A percentile compares a stretch with the other conserved stretches of the same genome.
Evolutionary conservation across 2,329 filamentous ascomycete species (phyloP).

Genomic region (Aspergillus eucalypticola): DNA sequence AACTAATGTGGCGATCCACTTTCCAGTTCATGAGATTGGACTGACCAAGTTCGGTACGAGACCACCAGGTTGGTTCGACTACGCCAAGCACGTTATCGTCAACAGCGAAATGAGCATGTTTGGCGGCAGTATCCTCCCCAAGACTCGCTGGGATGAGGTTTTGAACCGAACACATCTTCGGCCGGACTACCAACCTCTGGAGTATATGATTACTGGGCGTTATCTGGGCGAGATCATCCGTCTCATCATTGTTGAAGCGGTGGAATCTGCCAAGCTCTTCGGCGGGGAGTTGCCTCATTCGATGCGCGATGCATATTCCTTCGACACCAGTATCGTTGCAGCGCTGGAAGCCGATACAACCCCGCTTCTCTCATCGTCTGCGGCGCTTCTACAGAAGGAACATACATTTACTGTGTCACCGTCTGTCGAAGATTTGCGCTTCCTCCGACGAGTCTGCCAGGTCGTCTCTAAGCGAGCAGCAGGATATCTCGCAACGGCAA

Average conservation of each 20-base stretch:
- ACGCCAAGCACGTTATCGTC: slow-evolving; percentile 62
- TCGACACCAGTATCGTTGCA: slow-evolving; percentile 62
- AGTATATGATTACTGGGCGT: slow-evolving; percentile 64
- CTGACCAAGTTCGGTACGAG: slow-evolving; percentile 58
- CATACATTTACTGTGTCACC: slow-evolving; percentile 52
- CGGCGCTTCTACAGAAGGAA: slow-evolving; percentile 52
- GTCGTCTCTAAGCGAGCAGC: slow-evolving; percentile 61
- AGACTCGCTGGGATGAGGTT: slow-evolving; percentile 62
- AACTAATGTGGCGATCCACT: slow-evolving; percentile 64
- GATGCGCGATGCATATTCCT: slow-evolving; percentile 57
- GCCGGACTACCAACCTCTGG: slow-evolving; percentile 66
- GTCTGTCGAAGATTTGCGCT: slow-evolving; percentile 53
- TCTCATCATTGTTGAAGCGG: slow-evolving; percentile 61
- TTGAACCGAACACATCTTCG: slow-evolving; percentile 58
- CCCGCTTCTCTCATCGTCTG: slow-evolving; percentile 38
- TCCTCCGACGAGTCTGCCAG: slow-evolving; percentile 55
- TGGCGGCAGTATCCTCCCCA: slow-evolving; percentile 57
- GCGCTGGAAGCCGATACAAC: slow-evolving; percentile 54
- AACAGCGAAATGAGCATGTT: slow-evolving; percentile 70
- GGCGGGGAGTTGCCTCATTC: slow-evolving; percentile 57
- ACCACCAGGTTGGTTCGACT: slow-evolving; percentile 56
- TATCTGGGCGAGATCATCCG: slow-evolving; percentile 66
- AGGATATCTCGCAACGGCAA: slow-evolving; percentile 62
- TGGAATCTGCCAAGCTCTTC: slow-evolving; percentile 58
- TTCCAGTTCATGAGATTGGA: slow-evolving; percentile 57